phyloP scores from a whole-genome alignment of 192 early-diverging fungal species.

The Funneliformis mosseae region DNA sequence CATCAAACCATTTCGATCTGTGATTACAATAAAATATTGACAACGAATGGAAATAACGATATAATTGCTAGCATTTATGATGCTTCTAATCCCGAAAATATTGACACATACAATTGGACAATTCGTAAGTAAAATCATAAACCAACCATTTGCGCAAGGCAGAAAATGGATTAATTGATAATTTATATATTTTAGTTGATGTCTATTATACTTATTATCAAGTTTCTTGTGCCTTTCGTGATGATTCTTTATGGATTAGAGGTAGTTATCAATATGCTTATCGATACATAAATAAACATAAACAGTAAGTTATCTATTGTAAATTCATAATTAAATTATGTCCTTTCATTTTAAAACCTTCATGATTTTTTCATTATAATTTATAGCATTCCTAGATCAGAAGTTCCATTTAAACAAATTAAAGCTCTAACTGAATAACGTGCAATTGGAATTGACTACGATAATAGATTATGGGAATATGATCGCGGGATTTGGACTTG shows the following conservation, averaged over 20 bases:
- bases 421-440: background rate
- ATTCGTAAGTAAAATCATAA: background rate
- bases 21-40: background rate
- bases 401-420: background rate
- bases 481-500: background rate
- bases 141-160: too few relatives aligned
- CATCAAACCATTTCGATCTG: background rate
- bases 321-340: background rate
- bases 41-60: background rate
- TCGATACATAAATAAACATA: background rate
- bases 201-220: background rate
- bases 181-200: background rate
- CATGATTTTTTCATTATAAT: background rate
- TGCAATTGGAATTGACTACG: background rate
- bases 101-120: background rate
- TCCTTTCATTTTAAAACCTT: too few relatives aligned
- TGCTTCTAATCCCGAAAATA: background rate
- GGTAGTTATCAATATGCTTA: background rate
- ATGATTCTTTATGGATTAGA: background rate
- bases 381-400: background rate
- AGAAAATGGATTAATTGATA: background rate
- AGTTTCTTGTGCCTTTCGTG: background rate
- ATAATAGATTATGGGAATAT: background rate
- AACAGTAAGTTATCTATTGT: background rate
- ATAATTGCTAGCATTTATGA: background rate